Base-by-base conservation (phyloP, 2,329 filamentous ascomycete genomes). In the Fusarium nisikadoi region DNA sequence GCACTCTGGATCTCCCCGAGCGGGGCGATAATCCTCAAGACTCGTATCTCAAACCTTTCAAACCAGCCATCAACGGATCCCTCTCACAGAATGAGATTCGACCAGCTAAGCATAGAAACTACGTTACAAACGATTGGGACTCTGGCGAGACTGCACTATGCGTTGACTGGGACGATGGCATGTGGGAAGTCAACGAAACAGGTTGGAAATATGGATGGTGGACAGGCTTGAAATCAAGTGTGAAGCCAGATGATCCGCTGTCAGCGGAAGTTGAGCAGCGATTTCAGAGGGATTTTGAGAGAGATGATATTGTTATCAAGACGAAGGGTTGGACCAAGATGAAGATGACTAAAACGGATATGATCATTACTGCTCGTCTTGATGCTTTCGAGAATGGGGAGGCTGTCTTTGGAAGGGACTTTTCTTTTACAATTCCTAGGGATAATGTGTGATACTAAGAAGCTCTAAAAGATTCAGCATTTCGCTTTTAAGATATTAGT, bases 171-270 rank as follows among this genome's bases (percentile, higher is more conserved):
- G 59, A 62, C 3, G 59, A 62, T 5, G 59, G 59, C 2, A 39
- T 46, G 35, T 62, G 59, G 59, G 27, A 62, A 19, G 33, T 62
- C 8, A 36, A n/a, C 27, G n/a, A 62, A 35, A 62, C 59, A 8
- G 59, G 52, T 0, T 62, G 59, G 59, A 36, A 12, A 2, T 62
- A 58, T 9, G 59, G 59, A 3, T 62, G 59, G 59, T 58, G 52
- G 52, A 62, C 53, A 9, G 41, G 33, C 1, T 25, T 38, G 14
- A 62, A 62, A 8, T 43, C 59, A 1, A 46, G 52, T 12, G 14
- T 62, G 2, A 31, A 46, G 16, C 41, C 59, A 8, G 52, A 41
- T n/a, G 52, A 62, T 41, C 59, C 59, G 1, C 4, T 58, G 27
- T 62, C 59, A 2, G 59, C 59, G 1, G 20, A 31, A 1, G 35